Evolutionary conservation across 208 protist genomes (phyloP).

Genomic region (Trichomonas tenax): DNA sequence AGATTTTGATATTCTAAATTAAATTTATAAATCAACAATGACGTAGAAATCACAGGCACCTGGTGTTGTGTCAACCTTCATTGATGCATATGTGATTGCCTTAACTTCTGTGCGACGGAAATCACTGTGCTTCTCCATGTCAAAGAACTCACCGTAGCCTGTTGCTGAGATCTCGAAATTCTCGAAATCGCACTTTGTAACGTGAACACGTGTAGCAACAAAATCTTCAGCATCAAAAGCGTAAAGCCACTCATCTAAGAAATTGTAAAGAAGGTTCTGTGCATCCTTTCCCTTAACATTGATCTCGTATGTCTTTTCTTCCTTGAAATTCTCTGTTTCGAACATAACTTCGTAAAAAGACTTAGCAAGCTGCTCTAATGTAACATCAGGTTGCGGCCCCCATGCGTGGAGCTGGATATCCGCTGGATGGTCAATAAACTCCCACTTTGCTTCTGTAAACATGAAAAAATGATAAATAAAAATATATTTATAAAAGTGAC

Average conservation of each 20-base stretch:
- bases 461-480: background rate
- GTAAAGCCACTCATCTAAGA: slow-evolving; percentile 13
- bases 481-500: too few relatives aligned
- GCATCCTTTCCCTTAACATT: background rate
- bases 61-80: background rate
- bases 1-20: too few relatives aligned
- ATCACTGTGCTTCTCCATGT: background rate
- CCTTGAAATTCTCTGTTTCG: background rate
- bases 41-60: background rate
- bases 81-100: background rate
- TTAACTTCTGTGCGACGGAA: slow-evolving; percentile 11
- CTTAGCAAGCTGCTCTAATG: background rate
- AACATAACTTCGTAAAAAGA: background rate
- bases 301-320: background rate
- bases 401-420: slow-evolving; percentile 13
- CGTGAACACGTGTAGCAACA: background rate
- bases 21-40: background rate
- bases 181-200: background rate
- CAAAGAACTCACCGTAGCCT: background rate
- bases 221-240: slow-evolving; percentile 9
- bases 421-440: background rate
- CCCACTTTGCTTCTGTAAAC: background rate
- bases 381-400: background rate
- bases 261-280: background rate
- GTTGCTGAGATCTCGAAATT: background rate